Base-by-base conservation (phyloP, 257 asterid species). In the Salvia miltiorrhiza region DNA sequence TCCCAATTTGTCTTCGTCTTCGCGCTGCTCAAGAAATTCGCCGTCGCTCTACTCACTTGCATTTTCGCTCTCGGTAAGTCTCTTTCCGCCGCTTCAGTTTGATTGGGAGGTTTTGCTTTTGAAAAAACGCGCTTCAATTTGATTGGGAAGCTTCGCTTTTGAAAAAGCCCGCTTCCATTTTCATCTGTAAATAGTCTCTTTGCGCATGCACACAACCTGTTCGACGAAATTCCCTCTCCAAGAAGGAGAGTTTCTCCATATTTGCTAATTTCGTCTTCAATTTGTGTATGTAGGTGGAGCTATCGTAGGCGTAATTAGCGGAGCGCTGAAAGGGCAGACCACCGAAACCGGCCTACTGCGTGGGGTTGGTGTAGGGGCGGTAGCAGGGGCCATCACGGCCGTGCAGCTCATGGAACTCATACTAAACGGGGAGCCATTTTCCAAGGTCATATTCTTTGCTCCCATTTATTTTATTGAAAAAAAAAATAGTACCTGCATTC, bases 291-390 rank as follows among this genome's bases (percentile, higher is more conserved):
- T 26, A 92, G 98, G 98, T 69, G 98, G 98, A 71, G 96, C 98
- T 23, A 71, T 67, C 0, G 64, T 93, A 3, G 98, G 98, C 72
- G 78, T 85, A 43, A 74, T 90, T 24, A 84, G 88, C 33, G 98
- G 98, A 56, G 95, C 95, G 3, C 75, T 93, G 43, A 93, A 93
- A 79, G 98, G 98, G 28, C 98, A 90, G 67, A 90, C 98, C 3
- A 93, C 98, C 3, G 98, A 93, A 77, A 90, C 95, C 1, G 98
- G 98, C 7, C 73, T 93, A 4, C 63, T 85, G 10, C 92, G 98
- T 23, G 98, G 97, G 71, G 85, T 87, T 1, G 97, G 91, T 37
- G 96, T 93, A 9, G 98, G 98, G 70, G 88, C 89, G 5, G 89
- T 93, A 48, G 78, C 96, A 0, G 98, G 98, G 21, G 97, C 96